These are phyloP conservation scores for Coelastrella sp. DNA, from an alignment of 139 green algal species.

Conservation along the genomic window DNA sequence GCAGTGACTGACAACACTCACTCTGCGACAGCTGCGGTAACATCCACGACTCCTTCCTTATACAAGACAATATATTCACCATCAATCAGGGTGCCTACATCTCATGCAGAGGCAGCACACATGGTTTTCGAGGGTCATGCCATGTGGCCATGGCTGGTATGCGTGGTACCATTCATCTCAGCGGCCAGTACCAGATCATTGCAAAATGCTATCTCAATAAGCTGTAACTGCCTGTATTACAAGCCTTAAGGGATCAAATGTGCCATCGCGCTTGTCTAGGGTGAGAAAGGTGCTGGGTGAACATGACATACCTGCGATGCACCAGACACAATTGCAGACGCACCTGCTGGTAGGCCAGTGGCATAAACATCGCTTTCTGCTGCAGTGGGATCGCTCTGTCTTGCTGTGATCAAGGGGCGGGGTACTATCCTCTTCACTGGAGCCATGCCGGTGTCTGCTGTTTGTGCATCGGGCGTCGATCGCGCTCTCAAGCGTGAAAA, in stretches of 20 bases:
- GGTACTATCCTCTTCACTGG: neutral
- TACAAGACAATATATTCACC: constrained; percentile 10
- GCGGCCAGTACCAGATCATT: neutral
- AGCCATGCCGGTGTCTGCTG: neutral
- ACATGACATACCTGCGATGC: neutral
- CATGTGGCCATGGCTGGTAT: neutral
- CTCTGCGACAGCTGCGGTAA: neutral
- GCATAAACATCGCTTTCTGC: neutral
- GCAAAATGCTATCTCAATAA: neutral
- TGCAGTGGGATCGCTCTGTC: neutral
- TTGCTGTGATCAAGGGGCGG: neutral
- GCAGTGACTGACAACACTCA: neutral
- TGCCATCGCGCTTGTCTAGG: neutral
- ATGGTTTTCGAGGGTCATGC: neutral
- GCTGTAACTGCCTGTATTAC: neutral
- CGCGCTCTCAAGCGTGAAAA: neutral
- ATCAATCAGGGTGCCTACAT: constrained; percentile 1
- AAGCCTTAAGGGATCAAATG: neutral
- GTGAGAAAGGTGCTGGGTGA: neutral
- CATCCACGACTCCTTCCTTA: neutral
- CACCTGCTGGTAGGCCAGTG: neutral
- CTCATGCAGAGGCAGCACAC: neutral
- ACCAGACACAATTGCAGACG: neutral
- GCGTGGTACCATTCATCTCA: neutral
- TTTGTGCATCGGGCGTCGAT: neutral